Percentiles rank a stretch among this genome's conserved stretches.
Conservation (phyloP, 805 yeast genomes). For the Candida multigemmis region DNA sequence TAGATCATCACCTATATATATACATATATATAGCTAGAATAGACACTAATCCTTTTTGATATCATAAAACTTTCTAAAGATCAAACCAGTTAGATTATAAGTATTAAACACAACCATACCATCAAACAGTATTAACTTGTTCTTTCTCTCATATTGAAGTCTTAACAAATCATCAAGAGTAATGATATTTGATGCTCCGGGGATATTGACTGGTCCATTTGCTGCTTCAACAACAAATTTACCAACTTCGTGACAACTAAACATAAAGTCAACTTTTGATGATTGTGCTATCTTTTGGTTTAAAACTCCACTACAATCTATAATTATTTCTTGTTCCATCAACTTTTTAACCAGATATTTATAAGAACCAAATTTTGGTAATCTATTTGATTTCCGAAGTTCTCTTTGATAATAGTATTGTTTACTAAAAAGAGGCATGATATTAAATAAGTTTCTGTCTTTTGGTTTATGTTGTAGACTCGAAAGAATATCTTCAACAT, state of each 20-base stretch:
- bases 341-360: slow-evolving; percentile 70
- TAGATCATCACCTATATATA: neutral
- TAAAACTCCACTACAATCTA: slow-evolving; percentile 48
- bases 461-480: slow-evolving; percentile 36
- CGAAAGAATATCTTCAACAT: slow-evolving; percentile 34
- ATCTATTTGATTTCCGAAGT: slow-evolving; percentile 52
- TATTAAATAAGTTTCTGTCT: slow-evolving; percentile 39
- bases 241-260: slow-evolving; percentile 68
- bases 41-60: slow-evolving; percentile 18
- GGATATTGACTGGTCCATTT: slow-evolving; percentile 58
- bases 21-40: neutral
- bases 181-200: slow-evolving; percentile 47
- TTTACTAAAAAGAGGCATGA: slow-evolving; percentile 51
- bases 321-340: slow-evolving; percentile 60
- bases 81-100: slow-evolving; percentile 54
- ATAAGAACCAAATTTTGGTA: slow-evolving; percentile 71
- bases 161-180: slow-evolving; percentile 66
- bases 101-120: slow-evolving; percentile 65
- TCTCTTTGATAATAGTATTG: slow-evolving; percentile 72
- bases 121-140: slow-evolving; percentile 48
- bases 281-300: slow-evolving; percentile 31
- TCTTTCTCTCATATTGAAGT: slow-evolving; percentile 61
- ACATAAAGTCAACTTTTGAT: slow-evolving; percentile 64
- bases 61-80: slow-evolving; percentile 71
- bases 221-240: slow-evolving; percentile 69